phyloP scores from a whole-genome alignment of 1,139 yeast species.

The Geotrichum restrictum region DNA sequence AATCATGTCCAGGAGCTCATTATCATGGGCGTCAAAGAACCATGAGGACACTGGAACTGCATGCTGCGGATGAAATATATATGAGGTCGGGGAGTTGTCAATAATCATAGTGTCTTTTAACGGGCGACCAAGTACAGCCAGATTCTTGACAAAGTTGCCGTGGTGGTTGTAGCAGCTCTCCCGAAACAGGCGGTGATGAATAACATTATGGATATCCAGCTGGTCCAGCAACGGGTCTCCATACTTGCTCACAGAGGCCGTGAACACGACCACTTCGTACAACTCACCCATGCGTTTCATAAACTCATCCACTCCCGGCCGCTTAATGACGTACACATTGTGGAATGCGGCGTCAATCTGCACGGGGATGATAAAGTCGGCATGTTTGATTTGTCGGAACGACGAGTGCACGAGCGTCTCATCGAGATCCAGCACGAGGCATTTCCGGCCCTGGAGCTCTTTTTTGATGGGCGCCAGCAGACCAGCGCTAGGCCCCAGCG shows the following conservation, averaged over 20 bases:
- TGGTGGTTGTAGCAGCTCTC: slow-evolving; percentile 78
- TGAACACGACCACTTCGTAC: slow-evolving; percentile 92
- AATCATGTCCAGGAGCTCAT: slow-evolving; percentile 83
- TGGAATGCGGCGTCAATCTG: slow-evolving; percentile 87
- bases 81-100: slow-evolving; percentile 96
- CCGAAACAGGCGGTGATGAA: slow-evolving; percentile 89
- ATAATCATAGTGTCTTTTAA: slow-evolving; percentile 78
- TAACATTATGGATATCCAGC: slow-evolving; percentile 64
- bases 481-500: slow-evolving; percentile 33
- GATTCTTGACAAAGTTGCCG: slow-evolving; percentile 90
- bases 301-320: slow-evolving; percentile 98
- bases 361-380: slow-evolving; percentile 92
- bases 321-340: slow-evolving; percentile 90
- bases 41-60: slow-evolving; percentile 97
- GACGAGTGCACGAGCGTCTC: slow-evolving; percentile 96
- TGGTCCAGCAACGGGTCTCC: slow-evolving; percentile 94
- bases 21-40: slow-evolving; percentile 98
- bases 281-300: slow-evolving; percentile 75
- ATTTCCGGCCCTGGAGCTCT: slow-evolving; percentile 57
- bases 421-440: slow-evolving; percentile 86
- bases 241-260: slow-evolving; percentile 91
- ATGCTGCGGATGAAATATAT: slow-evolving; percentile 94
- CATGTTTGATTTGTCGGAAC: slow-evolving; percentile 83
- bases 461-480: slow-evolving; percentile 56
- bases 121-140: slow-evolving; percentile 92